Conservation (phyloP, 345 rosid genomes). For the Sapria himalayana region DNA sequence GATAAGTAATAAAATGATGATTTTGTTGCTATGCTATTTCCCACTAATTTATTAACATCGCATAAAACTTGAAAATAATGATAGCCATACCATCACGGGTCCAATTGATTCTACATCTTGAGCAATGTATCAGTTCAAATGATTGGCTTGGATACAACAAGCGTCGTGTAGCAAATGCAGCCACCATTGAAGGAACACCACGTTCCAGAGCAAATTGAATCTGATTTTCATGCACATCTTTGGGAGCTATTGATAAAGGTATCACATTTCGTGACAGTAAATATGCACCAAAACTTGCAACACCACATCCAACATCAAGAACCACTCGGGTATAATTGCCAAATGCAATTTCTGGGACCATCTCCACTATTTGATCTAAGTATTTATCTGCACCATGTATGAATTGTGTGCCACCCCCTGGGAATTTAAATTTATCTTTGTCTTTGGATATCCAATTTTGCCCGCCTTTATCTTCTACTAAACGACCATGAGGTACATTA, state of each 20-base stretch:
- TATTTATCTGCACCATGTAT: slow-evolving; percentile 89
- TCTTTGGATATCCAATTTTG: slow-evolving; percentile 73
- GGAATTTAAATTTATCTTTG: slow-evolving; percentile 75
- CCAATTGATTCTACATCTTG: slow-evolving; percentile 98
- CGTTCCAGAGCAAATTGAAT: slow-evolving; percentile 98
- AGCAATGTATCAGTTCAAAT: slow-evolving; percentile 89
- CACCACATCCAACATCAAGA: slow-evolving; percentile 90
- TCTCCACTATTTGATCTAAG: slow-evolving; percentile 70
- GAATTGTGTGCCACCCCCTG: slow-evolving; percentile 97
- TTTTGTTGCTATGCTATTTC: neutral
- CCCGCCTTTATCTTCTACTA: slow-evolving; percentile 91
- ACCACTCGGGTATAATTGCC: slow-evolving; percentile 55
- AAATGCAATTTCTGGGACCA: slow-evolving; percentile 64
- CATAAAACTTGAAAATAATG: too few relatives aligned
- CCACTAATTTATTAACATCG: neutral
- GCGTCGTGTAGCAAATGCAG: slow-evolving; percentile 71
- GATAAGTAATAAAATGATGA: too few relatives aligned
- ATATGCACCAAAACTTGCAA: slow-evolving; percentile 98
- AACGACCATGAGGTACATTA: slow-evolving; percentile 69
- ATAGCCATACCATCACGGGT: slow-evolving; percentile 73
- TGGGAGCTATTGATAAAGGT: slow-evolving; percentile 89
- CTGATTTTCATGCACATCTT: slow-evolving; percentile 97
- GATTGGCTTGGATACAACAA: slow-evolving; percentile 85
- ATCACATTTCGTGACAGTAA: slow-evolving; percentile 51
- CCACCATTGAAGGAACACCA: slow-evolving; percentile 97